A percentile compares a stretch with the other conserved stretches of the same genome.
These are phyloP conservation scores for Phlegmacium glaucopus DNA, from an alignment of 768 basidiomycete species.

Conservation along the genomic window DNA sequence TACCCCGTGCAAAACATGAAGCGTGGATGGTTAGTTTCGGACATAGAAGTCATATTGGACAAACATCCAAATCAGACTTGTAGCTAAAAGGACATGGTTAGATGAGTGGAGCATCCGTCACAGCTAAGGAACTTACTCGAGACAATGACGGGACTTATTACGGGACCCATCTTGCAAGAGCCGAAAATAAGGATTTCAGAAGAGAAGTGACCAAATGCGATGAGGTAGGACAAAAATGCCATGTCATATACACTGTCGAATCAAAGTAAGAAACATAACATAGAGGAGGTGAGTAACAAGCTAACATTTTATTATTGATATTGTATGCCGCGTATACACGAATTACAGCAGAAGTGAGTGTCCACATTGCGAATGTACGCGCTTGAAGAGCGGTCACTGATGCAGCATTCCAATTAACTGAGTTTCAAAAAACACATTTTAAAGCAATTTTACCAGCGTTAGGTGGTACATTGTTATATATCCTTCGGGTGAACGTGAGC, in stretches of 20 bases:
- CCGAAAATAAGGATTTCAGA: conserved; percentile 84
- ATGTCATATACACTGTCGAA: conserved; percentile 79
- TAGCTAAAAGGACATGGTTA: conserved; percentile 13
- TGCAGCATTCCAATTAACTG: neutral
- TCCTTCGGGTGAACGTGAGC: conserved; percentile 67
- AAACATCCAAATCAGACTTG: conserved; percentile 86
- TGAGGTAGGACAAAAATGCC: conserved; percentile 81
- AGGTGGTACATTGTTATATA: conserved; percentile 59
- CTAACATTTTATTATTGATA: conserved; percentile 77
- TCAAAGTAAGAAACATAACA: conserved; percentile 7
- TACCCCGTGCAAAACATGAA: neutral
- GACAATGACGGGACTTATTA: conserved; percentile 76
- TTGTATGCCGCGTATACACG: conserved; percentile 89
- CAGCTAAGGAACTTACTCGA: conserved; percentile 57
- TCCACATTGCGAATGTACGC: conserved; percentile 91
- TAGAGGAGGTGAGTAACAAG: conserved; percentile 10
- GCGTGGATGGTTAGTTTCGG: conserved; percentile 15
- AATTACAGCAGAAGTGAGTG: conserved; percentile 78
- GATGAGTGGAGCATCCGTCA: neutral
- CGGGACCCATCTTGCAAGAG: conserved; percentile 57
- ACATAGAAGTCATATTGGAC: conserved; percentile 81
- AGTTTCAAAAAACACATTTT: neutral
- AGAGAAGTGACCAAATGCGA: conserved; percentile 87
- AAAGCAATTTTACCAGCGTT: conserved; percentile 29
- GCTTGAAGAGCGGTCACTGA: conserved; percentile 85